A percentile compares a stretch with the other conserved stretches of the same genome.
Evolutionary conservation across 1,284 basidiomycete species (phyloP).

Genomic region (Sporisorium graminicola): DNA sequence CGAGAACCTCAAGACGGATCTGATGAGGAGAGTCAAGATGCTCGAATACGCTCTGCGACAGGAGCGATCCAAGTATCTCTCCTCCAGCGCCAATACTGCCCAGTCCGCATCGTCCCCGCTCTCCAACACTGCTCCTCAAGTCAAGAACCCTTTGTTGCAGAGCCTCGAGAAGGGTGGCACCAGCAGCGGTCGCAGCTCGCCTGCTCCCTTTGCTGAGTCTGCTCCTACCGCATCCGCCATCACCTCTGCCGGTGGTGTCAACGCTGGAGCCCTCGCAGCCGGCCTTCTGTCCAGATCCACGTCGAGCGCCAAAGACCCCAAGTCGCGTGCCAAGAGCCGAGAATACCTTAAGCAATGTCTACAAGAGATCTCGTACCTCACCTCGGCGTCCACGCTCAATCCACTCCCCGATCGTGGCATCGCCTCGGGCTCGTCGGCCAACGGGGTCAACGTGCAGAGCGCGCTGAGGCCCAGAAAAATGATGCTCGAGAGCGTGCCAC

Average conservation of each 20-base stretch:
- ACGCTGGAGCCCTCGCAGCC: constrained; percentile 24
- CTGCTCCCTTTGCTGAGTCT: constrained; percentile 36
- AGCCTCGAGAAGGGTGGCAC: constrained; percentile 48
- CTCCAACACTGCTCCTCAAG: constrained; percentile 38
- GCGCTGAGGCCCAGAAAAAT: constrained; percentile 50
- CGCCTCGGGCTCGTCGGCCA: constrained; percentile 29
- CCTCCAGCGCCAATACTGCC: constrained; percentile 11
- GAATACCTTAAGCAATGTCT: constrained; percentile 99
- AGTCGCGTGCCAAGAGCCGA: constrained; percentile 90
- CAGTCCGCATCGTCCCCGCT: constrained; percentile 27
- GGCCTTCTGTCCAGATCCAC: constrained; percentile 42
- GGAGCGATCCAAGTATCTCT: constrained; percentile 74
- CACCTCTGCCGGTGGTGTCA: constrained; percentile 23
- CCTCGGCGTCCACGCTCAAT: constrained; percentile 95
- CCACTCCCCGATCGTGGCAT: constrained; percentile 74
- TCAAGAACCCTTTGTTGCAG: constrained; percentile 46
- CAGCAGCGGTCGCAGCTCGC: constrained; percentile 59
- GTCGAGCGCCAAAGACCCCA: constrained; percentile 81
- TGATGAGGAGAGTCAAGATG: constrained; percentile 98
- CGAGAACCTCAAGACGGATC: constrained; percentile 95
- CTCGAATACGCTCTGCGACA: constrained; percentile 85
- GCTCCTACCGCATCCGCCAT: constrained; percentile 24
- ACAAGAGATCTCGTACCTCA: constrained; percentile 97
- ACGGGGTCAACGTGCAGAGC: constrained; percentile 30
- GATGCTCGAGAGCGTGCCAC: constrained; percentile 54